phyloP scores from a whole-genome alignment of 2,329 filamentous ascomycete genomes.

The Neofusicoccum cordaticola region DNA sequence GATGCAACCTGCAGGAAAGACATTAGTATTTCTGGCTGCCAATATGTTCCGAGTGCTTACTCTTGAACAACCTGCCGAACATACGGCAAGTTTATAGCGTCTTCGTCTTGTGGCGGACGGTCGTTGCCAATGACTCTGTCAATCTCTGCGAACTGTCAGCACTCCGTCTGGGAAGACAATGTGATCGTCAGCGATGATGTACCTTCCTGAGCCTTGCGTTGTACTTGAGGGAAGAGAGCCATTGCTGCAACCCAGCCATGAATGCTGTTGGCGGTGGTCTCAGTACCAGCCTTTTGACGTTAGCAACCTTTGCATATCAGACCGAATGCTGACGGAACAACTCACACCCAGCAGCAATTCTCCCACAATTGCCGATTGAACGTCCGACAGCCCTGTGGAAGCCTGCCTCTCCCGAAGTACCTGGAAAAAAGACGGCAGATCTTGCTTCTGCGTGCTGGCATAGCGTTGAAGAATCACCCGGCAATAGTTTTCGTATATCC shows the following conservation, averaged over 20 bases:
- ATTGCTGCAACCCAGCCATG: conserved; percentile 33
- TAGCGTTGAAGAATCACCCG: background rate
- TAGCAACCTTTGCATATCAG: background rate
- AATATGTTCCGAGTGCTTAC: background rate
- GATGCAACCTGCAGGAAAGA: background rate
- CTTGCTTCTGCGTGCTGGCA: background rate
- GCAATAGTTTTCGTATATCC: background rate
- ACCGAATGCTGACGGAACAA: background rate
- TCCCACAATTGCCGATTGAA: background rate
- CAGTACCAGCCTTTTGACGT: conserved; percentile 1
- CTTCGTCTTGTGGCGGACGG: conserved; percentile 18
- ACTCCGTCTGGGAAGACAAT: background rate
- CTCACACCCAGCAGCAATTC: background rate
- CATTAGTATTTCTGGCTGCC: background rate
- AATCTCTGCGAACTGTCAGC: conserved; percentile 15
- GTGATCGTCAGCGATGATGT: background rate
- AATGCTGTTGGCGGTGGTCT: conserved; percentile 24
- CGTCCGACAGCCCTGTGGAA: background rate
- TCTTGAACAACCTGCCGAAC: conserved; percentile 20
- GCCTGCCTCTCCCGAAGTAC: background rate
- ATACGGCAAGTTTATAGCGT: conserved; percentile 13
- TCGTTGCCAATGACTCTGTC: conserved; percentile 20
- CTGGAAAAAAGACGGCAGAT: background rate
- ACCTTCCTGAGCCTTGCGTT: conserved; percentile 29
- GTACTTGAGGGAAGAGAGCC: conserved; percentile 26